phyloP scores from a whole-genome alignment of 495 filamentous ascomycete species.

The Cercophora samala region DNA sequence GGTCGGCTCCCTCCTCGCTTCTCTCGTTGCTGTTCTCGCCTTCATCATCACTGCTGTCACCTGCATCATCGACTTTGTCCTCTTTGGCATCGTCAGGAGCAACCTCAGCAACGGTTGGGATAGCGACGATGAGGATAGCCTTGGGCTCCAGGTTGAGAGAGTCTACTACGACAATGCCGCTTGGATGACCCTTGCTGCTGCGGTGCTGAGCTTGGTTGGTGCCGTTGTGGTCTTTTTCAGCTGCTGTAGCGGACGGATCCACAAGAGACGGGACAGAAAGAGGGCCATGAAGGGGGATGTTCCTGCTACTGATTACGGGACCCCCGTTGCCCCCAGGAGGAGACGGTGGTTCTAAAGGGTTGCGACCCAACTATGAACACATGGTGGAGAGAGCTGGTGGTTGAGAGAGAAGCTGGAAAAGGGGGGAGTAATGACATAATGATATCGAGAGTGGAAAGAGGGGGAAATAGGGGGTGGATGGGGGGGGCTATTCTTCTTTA shows the following conservation, averaged over 20 bases:
- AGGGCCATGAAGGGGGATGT: neutral
- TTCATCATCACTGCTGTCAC: slow-evolving; percentile 54
- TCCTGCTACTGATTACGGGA: neutral
- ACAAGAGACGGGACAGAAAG: slow-evolving; percentile 19
- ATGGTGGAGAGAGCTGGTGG: neutral
- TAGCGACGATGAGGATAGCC: slow-evolving; percentile 8
- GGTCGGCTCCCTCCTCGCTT: slow-evolving; percentile 50
- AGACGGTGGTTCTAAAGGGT: slow-evolving; percentile 6
- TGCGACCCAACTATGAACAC: neutral
- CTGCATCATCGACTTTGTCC: slow-evolving; percentile 54
- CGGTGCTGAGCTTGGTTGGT: slow-evolving; percentile 51
- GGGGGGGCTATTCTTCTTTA: neutral
- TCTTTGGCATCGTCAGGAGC: slow-evolving; percentile 51
- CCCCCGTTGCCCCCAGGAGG: neutral
- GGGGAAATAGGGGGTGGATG: neutral
- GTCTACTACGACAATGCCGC: slow-evolving; percentile 48
- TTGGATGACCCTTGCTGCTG: slow-evolving; percentile 51
- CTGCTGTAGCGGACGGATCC: slow-evolving; percentile 48
- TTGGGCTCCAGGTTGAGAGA: neutral
- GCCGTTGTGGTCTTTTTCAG: slow-evolving; percentile 56
- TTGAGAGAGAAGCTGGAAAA: no score
- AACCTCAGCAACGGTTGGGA: slow-evolving; percentile 45
- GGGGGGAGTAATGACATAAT: neutral
- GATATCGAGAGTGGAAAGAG: neutral
- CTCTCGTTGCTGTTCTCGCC: slow-evolving; percentile 47